Evolutionary conservation across 2,329 filamentous ascomycete species (phyloP).

Genomic region (Neonectria hederae): DNA sequence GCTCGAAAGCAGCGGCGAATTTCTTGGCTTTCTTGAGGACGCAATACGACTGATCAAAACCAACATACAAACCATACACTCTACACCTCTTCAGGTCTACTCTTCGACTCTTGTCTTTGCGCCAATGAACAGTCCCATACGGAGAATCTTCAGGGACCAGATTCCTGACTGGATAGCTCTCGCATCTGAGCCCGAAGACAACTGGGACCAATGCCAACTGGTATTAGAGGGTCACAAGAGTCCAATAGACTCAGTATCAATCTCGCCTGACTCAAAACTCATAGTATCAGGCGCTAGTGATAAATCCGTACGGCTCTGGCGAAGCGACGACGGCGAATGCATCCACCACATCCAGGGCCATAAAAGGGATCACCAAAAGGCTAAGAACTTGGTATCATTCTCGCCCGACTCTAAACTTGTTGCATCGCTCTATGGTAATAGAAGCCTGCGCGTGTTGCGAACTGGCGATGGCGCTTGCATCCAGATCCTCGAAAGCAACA

Average conservation of each 20-base stretch:
- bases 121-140: background rate
- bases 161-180: slow-evolving; percentile 2
- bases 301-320: background rate
- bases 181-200: background rate
- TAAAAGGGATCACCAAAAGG: background rate
- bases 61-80: background rate
- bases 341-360: background rate
- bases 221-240: background rate
- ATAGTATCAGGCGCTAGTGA: background rate
- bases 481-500: no score
- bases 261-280: background rate
- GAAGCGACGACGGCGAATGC: background rate
- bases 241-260: background rate
- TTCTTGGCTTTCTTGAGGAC: background rate
- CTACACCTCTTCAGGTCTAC: slow-evolving; percentile 13
- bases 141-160: background rate
- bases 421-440: background rate
- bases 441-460: no score
- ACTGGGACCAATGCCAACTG: slow-evolving; percentile 4
- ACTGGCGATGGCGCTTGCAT: no score
- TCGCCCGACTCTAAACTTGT: background rate
- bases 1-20: background rate
- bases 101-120: slow-evolving; percentile 1
- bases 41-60: background rate
- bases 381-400: background rate